Base-by-base conservation (phyloP, 2,329 filamentous ascomycete species). In the Atkinsonella texensis region DNA sequence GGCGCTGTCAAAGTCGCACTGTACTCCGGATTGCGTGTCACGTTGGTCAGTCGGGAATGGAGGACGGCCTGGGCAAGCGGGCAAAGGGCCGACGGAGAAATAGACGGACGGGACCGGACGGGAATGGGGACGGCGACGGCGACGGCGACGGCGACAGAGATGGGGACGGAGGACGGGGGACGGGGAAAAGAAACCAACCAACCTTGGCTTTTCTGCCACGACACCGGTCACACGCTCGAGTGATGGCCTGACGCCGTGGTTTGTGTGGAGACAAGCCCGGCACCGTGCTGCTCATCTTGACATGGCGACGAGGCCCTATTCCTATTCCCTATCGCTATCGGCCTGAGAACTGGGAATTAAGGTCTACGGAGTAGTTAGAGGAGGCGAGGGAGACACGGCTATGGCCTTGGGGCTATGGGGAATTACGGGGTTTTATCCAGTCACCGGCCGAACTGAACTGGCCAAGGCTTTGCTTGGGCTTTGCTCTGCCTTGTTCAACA, bases 131-230 rank as follows among this genome's bases (percentile, higher is more conserved):
- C 20, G 20, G 20, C 20, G 20, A 4, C 20, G 20, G 20, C 20
- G 20, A 23, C 20, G 20, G 20, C 2, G 20, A 23, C 4, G 20
- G 20, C 2, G 20, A 23, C 4, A 4, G 20, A 23, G 38, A 48
- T 4, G 4, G 12, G 20, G 20, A 23, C 4, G 39, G 39, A 2
- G 6, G 3, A 39, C 4, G 39, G 39, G 6, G 6, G 3, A 39
- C 17, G 38, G 12, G 10, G 35, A 38, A 13, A 28, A 28, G 13
- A 38, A 43, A 50, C 56, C 51, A 43, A 50, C 56, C 51, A 44
- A 65, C 66, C 60, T 63, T 67, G 32, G 64, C 66, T 59, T 68
- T 68, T 56, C 66, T 61, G 54, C 61, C 64, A 20, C 66, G 64
- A 44, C 66, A 68, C 4, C 66, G 63, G 54, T 68, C 66, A 56